Base-by-base conservation (phyloP, 441 rosid genomes). In the Kokia cookei region DNA sequence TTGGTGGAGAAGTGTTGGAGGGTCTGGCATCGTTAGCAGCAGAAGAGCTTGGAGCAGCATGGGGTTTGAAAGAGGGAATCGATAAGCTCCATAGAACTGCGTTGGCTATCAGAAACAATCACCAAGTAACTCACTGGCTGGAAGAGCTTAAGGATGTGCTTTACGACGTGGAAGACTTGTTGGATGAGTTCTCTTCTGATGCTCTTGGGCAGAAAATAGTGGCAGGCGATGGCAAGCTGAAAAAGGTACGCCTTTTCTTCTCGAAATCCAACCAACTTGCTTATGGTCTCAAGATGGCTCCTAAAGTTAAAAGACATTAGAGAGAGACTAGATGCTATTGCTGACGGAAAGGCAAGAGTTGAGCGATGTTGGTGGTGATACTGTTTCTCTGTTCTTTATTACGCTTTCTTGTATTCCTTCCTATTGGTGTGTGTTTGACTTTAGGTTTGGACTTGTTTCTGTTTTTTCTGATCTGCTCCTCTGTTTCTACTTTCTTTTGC, bases 101-200 rank as follows among this genome's bases (percentile, higher is more conserved):
- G 14, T 13, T 5, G 7, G n/a, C 7, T 50, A 50, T 50, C 54
- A 50, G 17, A 3, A 50, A 50, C 54, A 50, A 50, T 50, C 17
- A 5, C 6, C 54, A 50, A 24, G 26, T 1, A 24, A 24, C 26
- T 50, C 17, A 13, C 17, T 50, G 54, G 54, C 54, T 17, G 6
- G 9, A 5, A 9, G 17, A 50, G 62, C 79, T 84, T 2, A 78
- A 72, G 70, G 81, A 71, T 57, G 79, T 26, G 5, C 35, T 58
- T 24, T 58, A 24, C 15, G 35, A 80, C 32, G 80, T 78, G 0
- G 80, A 84, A 29, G 82, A 84, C 67, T 42, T 80, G 73, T 40
- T 76, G 1, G 87, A 82, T 45, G 76, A 61, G 55, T 19, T 65
- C 26, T 43, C 78, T 2, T 59, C 76, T 0, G 71, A 77, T 62